Evolutionary conservation across 441 rosid species (phyloP).

Genomic region (Arabidopsis lyrata): DNA sequence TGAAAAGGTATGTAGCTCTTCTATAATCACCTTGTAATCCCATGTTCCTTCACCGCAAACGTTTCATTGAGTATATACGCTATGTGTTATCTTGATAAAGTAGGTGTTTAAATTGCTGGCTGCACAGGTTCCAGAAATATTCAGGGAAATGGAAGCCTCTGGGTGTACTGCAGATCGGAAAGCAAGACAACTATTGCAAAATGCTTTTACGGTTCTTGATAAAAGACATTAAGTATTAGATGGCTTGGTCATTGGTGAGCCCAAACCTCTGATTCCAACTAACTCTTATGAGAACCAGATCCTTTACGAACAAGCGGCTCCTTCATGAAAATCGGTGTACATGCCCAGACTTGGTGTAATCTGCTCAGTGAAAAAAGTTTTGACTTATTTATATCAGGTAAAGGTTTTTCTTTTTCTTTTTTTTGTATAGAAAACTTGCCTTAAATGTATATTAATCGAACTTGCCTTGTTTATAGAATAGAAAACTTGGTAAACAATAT

Average conservation of each 20-base stretch:
- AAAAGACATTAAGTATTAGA: constrained; percentile 48
- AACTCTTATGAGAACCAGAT: constrained; percentile 7
- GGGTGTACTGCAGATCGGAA: constrained; percentile 73
- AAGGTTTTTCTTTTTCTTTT: no score
- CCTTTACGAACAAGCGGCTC: background rate
- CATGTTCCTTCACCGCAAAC: background rate
- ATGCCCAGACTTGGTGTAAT: no score
- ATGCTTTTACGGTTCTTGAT: constrained; percentile 57
- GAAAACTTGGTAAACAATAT: no score
- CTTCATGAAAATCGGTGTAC: no score
- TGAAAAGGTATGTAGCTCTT: constrained; percentile 52
- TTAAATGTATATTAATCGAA: no score
- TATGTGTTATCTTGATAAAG: background rate
- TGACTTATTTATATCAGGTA: no score
- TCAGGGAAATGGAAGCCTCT: constrained; percentile 63
- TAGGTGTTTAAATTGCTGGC: background rate
- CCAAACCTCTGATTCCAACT: background rate
- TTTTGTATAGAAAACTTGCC: no score
- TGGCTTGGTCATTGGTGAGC: constrained; percentile 17
- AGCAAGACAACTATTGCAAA: constrained; percentile 62
- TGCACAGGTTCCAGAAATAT: constrained; percentile 18
- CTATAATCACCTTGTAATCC: no score
- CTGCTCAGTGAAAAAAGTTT: no score
- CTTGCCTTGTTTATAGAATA: no score
- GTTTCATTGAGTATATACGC: background rate